Percentiles rank a stretch among this genome's conserved stretches.
phyloP scores from a whole-genome alignment of 768 basidiomycete genomes.

The Crassisporium funariophilum region DNA sequence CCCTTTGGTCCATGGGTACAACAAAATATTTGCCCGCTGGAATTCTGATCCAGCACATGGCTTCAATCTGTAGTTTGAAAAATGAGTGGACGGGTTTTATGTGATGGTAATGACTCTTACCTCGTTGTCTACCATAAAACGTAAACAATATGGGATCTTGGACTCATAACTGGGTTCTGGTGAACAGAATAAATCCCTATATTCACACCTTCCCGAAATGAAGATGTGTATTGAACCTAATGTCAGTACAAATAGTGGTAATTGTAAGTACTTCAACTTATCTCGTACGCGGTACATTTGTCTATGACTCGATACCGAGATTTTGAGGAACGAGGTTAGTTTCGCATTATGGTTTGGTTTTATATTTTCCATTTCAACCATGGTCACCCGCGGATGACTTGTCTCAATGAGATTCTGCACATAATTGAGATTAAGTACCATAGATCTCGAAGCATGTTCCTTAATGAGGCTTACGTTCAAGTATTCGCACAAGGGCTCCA shows the following conservation, averaged over 20 bases:
- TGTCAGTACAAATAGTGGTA: slow-evolving; percentile 10
- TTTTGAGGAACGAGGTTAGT: slow-evolving; percentile 73
- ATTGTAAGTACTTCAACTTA: slow-evolving; percentile 43
- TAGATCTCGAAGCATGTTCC: background rate
- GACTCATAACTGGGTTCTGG: slow-evolving; percentile 79
- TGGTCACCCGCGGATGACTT: slow-evolving; percentile 36
- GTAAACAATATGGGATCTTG: slow-evolving; percentile 80
- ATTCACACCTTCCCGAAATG: slow-evolving; percentile 68
- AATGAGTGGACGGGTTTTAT: background rate
- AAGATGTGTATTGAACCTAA: slow-evolving; percentile 47
- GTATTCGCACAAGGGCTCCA: slow-evolving; percentile 57
- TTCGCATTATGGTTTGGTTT: slow-evolving; percentile 80
- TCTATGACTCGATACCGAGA: slow-evolving; percentile 69
- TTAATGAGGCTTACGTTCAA: slow-evolving; percentile 62
- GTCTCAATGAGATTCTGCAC: background rate
- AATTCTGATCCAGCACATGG: slow-evolving; percentile 96
- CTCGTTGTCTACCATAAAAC: slow-evolving; percentile 95
- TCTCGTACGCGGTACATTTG: slow-evolving; percentile 80
- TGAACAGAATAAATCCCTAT: slow-evolving; percentile 53
- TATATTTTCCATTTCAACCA: slow-evolving; percentile 58
- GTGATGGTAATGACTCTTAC: slow-evolving; percentile 38
- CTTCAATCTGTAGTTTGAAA: slow-evolving; percentile 60
- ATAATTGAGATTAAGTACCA: background rate
- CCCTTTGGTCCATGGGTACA: slow-evolving; percentile 49
- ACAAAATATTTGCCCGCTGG: slow-evolving; percentile 72